A percentile compares a stretch with the other conserved stretches of the same genome.
phyloP scores from a whole-genome alignment of 495 filamentous ascomycete species.

The Niebla homalea region DNA sequence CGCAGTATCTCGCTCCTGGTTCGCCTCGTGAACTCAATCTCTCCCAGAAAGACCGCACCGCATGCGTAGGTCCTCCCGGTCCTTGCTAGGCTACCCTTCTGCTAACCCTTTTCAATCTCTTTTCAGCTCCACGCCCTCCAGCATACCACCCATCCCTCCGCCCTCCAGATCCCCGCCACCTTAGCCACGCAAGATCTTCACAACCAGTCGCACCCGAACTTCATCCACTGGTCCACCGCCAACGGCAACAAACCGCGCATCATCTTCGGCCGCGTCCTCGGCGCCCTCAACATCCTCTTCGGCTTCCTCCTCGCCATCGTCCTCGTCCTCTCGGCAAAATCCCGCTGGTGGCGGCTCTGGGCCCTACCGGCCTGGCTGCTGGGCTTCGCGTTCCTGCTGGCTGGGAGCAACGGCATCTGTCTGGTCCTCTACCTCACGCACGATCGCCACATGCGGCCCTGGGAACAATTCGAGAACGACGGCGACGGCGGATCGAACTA shows the following conservation, averaged over 20 bases:
- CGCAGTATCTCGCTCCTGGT: conserved; percentile 48
- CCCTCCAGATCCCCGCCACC: conserved; percentile 35
- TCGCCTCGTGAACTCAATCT: conserved; percentile 60
- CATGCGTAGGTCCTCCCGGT: conserved; percentile 9
- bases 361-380: conserved; percentile 45
- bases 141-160: conserved; percentile 62
- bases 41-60: conserved; percentile 45
- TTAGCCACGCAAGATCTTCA: conserved; percentile 49
- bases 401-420: conserved; percentile 62
- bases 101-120: conserved; percentile 11
- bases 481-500: too few species aligned
- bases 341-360: conserved; percentile 46
- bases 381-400: conserved; percentile 51
- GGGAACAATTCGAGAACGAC: conserved; percentile 37
- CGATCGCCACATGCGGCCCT: conserved; percentile 56
- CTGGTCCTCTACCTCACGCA: conserved; percentile 61
- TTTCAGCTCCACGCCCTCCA: conserved; percentile 46
- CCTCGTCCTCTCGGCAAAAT: conserved; percentile 42
- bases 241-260: conserved; percentile 62
- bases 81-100: neutral
- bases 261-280: conserved; percentile 48
- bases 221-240: conserved; percentile 66
- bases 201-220: conserved; percentile 62
- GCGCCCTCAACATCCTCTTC: conserved; percentile 34
- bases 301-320: conserved; percentile 39